A percentile compares a stretch with the other conserved stretches of the same genome.
Conservation (phyloP, 805 yeast species). For the Wickerhamiella azyma region DNA sequence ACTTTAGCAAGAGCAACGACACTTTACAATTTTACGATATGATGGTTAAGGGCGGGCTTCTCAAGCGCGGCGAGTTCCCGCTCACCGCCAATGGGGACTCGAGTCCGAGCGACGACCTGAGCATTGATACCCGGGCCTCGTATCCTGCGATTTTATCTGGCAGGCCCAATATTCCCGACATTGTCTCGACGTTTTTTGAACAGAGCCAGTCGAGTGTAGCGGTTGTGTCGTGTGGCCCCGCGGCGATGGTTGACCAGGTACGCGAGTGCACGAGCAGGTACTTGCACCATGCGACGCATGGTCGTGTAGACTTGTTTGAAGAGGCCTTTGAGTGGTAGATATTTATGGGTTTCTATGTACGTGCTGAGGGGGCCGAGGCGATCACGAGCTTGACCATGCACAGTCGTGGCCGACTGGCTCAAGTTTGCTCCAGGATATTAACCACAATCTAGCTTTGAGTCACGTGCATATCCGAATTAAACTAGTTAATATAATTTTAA, state of each 20-base stretch:
- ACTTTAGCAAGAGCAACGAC: background rate
- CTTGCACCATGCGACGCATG: conserved; percentile 21
- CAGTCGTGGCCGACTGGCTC: too few species aligned
- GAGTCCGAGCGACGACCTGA: background rate
- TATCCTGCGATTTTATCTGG: conserved; percentile 20
- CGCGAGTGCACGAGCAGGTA: conserved; percentile 15
- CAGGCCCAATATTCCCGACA: conserved; percentile 29
- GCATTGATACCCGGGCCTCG: conserved; percentile 1
- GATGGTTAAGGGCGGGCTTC: background rate
- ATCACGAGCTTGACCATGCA: too few species aligned
- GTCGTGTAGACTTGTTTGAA: conserved; percentile 54
- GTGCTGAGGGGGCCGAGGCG: too few species aligned
- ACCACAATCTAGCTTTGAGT: too few species aligned
- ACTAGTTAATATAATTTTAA: too few species aligned
- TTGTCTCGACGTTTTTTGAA: conserved; percentile 33
- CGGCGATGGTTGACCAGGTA: conserved; percentile 19
- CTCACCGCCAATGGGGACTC: background rate
- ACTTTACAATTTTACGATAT: background rate
- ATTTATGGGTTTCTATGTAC: too few species aligned
- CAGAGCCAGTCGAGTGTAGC: conserved; percentile 34
- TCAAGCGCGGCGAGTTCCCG: background rate
- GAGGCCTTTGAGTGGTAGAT: conserved; percentile 61
- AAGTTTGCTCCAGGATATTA: too few species aligned
- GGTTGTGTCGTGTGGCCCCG: conserved; percentile 25
- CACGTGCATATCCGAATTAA: too few species aligned